Conservation (phyloP, 768 basidiomycete species). For the Sistotremastrum suecicum region DNA sequence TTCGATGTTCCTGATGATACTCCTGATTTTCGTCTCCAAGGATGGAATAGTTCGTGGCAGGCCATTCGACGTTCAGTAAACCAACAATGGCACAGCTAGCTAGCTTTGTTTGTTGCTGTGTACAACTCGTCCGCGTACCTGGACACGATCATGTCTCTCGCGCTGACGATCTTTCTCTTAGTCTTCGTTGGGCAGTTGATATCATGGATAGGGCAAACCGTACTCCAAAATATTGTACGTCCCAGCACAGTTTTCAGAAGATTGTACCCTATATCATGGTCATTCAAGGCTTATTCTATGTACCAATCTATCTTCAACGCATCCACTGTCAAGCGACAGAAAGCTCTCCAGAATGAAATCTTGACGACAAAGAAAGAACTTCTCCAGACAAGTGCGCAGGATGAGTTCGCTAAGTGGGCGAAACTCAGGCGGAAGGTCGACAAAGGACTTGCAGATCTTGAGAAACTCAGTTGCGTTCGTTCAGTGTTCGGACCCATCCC, state of each 20-base stretch:
- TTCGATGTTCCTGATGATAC: too few relatives aligned
- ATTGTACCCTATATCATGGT: background rate
- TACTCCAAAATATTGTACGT: conserved; percentile 69
- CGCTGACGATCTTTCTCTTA: conserved; percentile 67
- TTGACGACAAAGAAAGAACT: conserved; percentile 75
- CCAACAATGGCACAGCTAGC: too few relatives aligned
- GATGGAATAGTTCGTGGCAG: too few relatives aligned
- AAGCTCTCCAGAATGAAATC: conserved; percentile 65
- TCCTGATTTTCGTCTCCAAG: too few relatives aligned
- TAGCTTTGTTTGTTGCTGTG: too few relatives aligned
- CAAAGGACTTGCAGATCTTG: conserved; percentile 81
- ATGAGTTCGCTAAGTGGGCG: conserved; percentile 98
- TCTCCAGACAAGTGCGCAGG: conserved; percentile 82
- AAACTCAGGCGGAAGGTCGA: conserved; percentile 82
- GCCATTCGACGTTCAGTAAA: too few relatives aligned
- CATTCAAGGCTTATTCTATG: conserved; percentile 49
- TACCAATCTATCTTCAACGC: conserved; percentile 57
- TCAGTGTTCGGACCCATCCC: background rate
- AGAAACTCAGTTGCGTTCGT: conserved; percentile 67
- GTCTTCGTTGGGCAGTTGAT: conserved; percentile 76
- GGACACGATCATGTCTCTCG: conserved; percentile 46
- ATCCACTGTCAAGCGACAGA: conserved; percentile 40
- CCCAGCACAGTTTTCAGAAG: conserved; percentile 1
- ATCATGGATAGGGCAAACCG: conserved; percentile 79
- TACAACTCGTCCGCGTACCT: too few relatives aligned